phyloP scores from a whole-genome alignment of 805 yeast species.

The Yarrowia osloensis region DNA sequence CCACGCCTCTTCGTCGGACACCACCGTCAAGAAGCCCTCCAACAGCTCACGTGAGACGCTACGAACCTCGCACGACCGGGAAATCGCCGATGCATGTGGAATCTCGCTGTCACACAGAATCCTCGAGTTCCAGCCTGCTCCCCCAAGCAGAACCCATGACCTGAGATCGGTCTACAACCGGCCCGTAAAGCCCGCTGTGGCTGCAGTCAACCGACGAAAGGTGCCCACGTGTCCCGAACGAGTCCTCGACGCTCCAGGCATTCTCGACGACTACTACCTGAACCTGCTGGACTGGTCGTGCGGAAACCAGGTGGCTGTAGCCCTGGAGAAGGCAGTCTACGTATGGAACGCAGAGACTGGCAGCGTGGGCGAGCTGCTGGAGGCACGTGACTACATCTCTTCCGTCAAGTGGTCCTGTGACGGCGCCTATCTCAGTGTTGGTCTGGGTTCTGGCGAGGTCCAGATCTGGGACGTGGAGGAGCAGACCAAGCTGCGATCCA shows the following conservation, averaged over 20 bases:
- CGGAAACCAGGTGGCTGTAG: conserved; percentile 81
- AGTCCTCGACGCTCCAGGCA: conserved; percentile 94
- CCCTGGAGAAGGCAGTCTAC: conserved; percentile 78
- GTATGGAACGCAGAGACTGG: conserved; percentile 92
- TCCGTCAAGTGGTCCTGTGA: conserved; percentile 91
- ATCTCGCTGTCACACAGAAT: conserved; percentile 78
- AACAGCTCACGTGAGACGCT: not conserved
- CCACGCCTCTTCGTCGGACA: not conserved
- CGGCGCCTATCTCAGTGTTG: conserved; percentile 81
- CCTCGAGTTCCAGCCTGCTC: conserved; percentile 79
- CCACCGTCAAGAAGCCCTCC: not conserved
- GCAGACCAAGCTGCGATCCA: conserved; percentile 69
- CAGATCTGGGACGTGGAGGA: conserved; percentile 95
- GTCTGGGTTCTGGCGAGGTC: conserved; percentile 76
- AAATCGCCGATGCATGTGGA: conserved; percentile 91
- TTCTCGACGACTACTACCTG: conserved; percentile 87
- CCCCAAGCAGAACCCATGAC: conserved; percentile 47
- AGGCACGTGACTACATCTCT: conserved; percentile 51
- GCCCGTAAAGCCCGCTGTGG: conserved; percentile 41
- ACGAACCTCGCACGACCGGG: not conserved
- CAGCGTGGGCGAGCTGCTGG: conserved; percentile 67
- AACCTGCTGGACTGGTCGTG: conserved; percentile 86
- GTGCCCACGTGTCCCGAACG: conserved; percentile 88
- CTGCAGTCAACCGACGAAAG: conserved; percentile 50
- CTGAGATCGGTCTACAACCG: conserved; percentile 43